Evolutionary conservation across 768 basidiomycete species (phyloP), one percentile per base, ranked within the genome.

Genomic region (Naganishia vaughanmartiniae): DNA sequence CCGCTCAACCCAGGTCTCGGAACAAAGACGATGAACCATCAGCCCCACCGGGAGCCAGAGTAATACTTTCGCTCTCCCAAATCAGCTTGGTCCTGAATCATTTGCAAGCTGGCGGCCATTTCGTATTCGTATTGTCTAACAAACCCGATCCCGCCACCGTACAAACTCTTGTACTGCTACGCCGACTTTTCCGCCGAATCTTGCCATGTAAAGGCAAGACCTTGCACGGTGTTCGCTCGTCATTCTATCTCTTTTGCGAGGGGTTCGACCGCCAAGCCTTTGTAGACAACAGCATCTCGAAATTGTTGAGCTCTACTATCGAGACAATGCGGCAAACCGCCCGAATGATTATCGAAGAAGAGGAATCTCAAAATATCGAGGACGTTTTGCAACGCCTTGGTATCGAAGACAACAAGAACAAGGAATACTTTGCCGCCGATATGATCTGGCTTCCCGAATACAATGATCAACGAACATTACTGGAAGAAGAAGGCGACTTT

Each of bases 181-280:
- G 69, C 1, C 39, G 24, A 21, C 36, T 70, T 21, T 70, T 70
- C 60, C 31, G 24, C 19, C 33, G 39, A 19, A 63, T 70, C 51
- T 53, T 60, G 10, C 69, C 69, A 5, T 70, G 69, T 36, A 70
- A 70, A 31, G 69, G 69, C 11, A 70, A 70, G 36, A 65, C 69
- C 2, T 33, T 70, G 56, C 69, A 70, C 34, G 69, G 69, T 12
- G 60, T 70, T 31, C 45, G 69, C 3, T 70, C 69, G 1, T 70
- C 69, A 17, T 70, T 70, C 69, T 70, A 70, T 60, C 69, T 70
- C 24, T 70, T 70, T 45, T 70, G 69, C 30, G 60, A 70, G 28
- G 57, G 21, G 0, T 70, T 70, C 28, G 28, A 70, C 36, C 57
- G 60, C n/a, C 21, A 51, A 28, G 42, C 19, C 30, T 70, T 53